Base-by-base conservation (phyloP, 805 yeast species). In the Kuraishia ogatae region DNA sequence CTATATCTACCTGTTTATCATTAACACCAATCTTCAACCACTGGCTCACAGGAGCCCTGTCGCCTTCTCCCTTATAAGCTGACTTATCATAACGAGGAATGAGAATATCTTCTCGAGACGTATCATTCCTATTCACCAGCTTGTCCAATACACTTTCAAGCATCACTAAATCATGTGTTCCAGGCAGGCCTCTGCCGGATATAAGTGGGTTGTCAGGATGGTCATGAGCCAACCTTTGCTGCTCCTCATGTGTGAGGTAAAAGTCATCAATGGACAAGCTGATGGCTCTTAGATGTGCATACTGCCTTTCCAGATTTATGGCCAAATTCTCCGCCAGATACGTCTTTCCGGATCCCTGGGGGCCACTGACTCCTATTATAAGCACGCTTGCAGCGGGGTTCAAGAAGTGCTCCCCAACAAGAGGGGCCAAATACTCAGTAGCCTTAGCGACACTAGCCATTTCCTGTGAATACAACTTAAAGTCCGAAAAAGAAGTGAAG, bases 151-250 rank as follows among this genome's bases (percentile, higher is more conserved):
- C 66, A 7, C 67, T 60, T 6, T 59, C 50, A n/a, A 76, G 64
- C 15, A 87, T 62, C 0, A 60, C 61, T 19, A 88, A 63, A 64
- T 93, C 97, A 66, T 93, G 99, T 0, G 98, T 93, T 0, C 97
- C 97, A 0, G 98, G 98, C 17, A 89, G 75, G 0, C 98, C 98
- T 24, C 98, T 72, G 2, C 96, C 96, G 39, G 65, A 61, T 19
- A 89, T 63, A 51, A 93, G 70, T 39, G 69, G 65, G 64, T 89
- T 88, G 15, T 69, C 76, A 0, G 72, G 64, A 57, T 72, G 69
- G 15, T 57, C 54, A 5, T 58, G 46, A 1, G 79, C 77, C 23
- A 91, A 64, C 35, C 58, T 56, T 24, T 56, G 57, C 64, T 90
- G 97, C 20, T 84, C 85, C 7, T 64, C 68, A 64, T 82, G 83